These are phyloP conservation scores for Periglandula ipomoeae DNA, from an alignment of 2,329 filamentous ascomycete species.

Conservation along the genomic window DNA sequence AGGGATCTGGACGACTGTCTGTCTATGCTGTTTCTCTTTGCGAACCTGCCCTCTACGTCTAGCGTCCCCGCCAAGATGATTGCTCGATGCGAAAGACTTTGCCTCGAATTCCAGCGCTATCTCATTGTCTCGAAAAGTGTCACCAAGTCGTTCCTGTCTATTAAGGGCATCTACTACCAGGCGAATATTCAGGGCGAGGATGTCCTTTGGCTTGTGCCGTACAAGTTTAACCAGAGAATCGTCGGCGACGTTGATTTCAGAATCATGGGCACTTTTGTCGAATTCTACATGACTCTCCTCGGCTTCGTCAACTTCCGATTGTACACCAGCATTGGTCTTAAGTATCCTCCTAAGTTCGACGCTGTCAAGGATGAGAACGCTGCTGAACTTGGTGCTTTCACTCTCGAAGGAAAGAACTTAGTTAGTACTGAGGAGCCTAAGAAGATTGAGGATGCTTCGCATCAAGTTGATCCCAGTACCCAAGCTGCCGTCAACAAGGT, in stretches of 20 bases:
- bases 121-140: slow-evolving; percentile 85
- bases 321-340: slow-evolving; percentile 82
- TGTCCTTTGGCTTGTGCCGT: slow-evolving; percentile 92
- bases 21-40: slow-evolving; percentile 95
- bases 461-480: slow-evolving; percentile 50
- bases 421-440: slow-evolving; percentile 44
- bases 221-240: slow-evolving; percentile 93
- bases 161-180: slow-evolving; percentile 99
- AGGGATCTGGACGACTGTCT: slow-evolving; percentile 93
- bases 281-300: slow-evolving; percentile 95
- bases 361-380: slow-evolving; percentile 77
- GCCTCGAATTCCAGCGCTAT: slow-evolving; percentile 96
- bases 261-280: slow-evolving; percentile 98
- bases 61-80: slow-evolving; percentile 93
- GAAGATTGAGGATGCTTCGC: slow-evolving; percentile 36
- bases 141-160: slow-evolving; percentile 92
- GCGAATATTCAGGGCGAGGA: slow-evolving; percentile 96
- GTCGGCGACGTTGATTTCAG: slow-evolving; percentile 94
- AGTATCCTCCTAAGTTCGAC: slow-evolving; percentile 95
- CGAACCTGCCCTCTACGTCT: slow-evolving; percentile 83
- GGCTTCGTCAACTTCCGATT: slow-evolving; percentile 94
- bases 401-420: slow-evolving; percentile 65
- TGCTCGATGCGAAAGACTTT: slow-evolving; percentile 84
- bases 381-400: slow-evolving; percentile 85
- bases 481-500: slow-evolving; percentile 62